Conservation (phyloP, 305 asterid species). For the Fraxinus angustifolia region DNA sequence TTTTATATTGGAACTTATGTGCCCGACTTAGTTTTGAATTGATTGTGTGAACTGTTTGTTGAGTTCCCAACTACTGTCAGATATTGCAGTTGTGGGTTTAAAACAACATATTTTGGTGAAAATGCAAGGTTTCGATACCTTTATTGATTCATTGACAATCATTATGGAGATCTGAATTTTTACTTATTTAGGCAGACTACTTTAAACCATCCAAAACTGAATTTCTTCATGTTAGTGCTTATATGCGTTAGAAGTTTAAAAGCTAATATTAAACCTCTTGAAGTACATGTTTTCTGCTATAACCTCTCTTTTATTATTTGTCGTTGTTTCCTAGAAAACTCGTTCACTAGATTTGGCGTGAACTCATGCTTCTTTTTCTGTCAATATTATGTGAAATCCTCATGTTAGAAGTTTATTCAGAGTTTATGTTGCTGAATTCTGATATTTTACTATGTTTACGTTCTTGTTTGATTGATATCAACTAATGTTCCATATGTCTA, state of each 20-base stretch:
- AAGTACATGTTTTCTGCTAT: not conserved
- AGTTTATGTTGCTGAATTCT: constrained; percentile 1
- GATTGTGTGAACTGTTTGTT: not conserved
- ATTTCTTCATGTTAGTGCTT: not conserved
- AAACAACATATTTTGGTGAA: not conserved
- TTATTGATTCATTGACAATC: not conserved
- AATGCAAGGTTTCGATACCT: not conserved
- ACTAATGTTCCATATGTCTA: constrained; percentile 1
- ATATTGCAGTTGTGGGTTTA: not conserved
- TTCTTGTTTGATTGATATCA: constrained; percentile 11
- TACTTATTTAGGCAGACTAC: not conserved
- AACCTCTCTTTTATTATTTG: not conserved
- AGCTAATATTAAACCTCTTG: not conserved
- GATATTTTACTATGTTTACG: not conserved
- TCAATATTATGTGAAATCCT: not conserved
- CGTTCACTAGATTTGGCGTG: constrained; percentile 9
- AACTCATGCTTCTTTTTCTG: not conserved
- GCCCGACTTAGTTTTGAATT: not conserved
- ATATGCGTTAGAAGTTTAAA: not conserved
- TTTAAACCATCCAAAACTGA: not conserved
- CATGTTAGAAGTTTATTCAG: not conserved
- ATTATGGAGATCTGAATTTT: not conserved
- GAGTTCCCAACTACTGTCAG: not conserved
- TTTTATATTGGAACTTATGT: not conserved
- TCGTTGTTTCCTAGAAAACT: not conserved